phyloP scores from a whole-genome alignment of 345 rosid species.

The Murraya paniculata region DNA sequence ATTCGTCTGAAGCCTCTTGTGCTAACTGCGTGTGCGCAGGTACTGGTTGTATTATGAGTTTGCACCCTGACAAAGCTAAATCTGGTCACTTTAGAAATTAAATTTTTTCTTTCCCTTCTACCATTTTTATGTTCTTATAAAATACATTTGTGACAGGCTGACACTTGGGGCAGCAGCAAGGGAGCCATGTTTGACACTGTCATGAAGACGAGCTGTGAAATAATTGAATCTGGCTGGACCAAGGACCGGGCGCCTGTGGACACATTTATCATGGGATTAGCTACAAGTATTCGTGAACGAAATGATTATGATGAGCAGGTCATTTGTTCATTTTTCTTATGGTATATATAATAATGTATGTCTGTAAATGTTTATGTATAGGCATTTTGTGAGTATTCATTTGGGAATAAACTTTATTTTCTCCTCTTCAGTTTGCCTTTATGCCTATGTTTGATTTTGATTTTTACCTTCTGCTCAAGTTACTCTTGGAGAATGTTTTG shows the following conservation, averaged over 20 bases:
- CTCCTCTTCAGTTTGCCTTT: not conserved
- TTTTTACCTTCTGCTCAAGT: not conserved
- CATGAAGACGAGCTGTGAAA: conserved; percentile 76
- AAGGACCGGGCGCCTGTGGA: conserved; percentile 96
- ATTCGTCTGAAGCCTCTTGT: conserved; percentile 93
- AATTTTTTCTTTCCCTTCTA: not conserved
- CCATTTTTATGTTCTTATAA: conserved; percentile 3
- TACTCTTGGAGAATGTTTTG: not conserved
- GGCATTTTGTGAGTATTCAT: not conserved
- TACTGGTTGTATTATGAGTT: conserved; percentile 22
- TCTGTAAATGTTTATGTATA: too few species aligned
- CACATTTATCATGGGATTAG: conserved; percentile 89
- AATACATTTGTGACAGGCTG: conserved; percentile 57
- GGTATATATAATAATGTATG: not conserved
- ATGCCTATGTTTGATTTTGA: not conserved
- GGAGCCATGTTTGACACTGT: conserved; percentile 85
- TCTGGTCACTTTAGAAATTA: not conserved
- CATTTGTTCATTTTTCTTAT: conserved; percentile 4
- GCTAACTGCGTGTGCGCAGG: conserved; percentile 89
- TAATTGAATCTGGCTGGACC: conserved; percentile 91
- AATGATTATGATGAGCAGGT: conserved; percentile 95
- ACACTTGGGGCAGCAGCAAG: conserved; percentile 69
- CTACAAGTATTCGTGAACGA: conserved; percentile 85
- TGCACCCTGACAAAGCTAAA: not conserved
- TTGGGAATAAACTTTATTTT: not conserved